Conservation (phyloP, 805 yeast genomes). For the Pichia insulana region DNA sequence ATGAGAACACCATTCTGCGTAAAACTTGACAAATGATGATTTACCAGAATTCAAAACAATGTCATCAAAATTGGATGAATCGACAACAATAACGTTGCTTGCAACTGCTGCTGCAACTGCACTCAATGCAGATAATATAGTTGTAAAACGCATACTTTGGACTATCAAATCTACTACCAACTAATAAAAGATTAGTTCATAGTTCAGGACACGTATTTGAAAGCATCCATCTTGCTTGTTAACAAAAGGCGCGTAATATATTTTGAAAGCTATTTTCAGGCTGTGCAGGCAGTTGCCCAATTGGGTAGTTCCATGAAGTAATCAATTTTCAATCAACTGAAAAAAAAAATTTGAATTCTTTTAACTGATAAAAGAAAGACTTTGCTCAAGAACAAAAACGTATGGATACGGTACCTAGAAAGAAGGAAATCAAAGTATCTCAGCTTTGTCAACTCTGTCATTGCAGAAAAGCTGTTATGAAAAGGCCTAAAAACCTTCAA, state of each 20-base stretch:
- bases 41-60: constrained; percentile 52
- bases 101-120: constrained; percentile 3
- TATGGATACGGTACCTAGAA: background rate
- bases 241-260: no score
- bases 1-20: constrained; percentile 69
- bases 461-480: constrained; percentile 73
- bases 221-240: no score
- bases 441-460: constrained; percentile 78
- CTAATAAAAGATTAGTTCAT: no score
- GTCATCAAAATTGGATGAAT: constrained; percentile 44
- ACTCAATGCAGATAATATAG: background rate
- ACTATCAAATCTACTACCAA: no score
- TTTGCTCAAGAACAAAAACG: background rate
- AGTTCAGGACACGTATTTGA: no score
- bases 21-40: constrained; percentile 69
- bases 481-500: constrained; percentile 86
- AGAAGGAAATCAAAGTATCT: constrained; percentile 28
- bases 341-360: background rate
- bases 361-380: no score
- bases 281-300: no score
- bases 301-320: background rate
- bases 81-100: constrained; percentile 32
- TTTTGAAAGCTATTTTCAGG: no score
- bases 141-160: constrained; percentile 1
- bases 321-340: no score